Percentiles rank a stretch among this genome's conserved stretches.
Conservation (phyloP, 768 basidiomycete genomes). For the Leucocoprinus birnbaumii region DNA sequence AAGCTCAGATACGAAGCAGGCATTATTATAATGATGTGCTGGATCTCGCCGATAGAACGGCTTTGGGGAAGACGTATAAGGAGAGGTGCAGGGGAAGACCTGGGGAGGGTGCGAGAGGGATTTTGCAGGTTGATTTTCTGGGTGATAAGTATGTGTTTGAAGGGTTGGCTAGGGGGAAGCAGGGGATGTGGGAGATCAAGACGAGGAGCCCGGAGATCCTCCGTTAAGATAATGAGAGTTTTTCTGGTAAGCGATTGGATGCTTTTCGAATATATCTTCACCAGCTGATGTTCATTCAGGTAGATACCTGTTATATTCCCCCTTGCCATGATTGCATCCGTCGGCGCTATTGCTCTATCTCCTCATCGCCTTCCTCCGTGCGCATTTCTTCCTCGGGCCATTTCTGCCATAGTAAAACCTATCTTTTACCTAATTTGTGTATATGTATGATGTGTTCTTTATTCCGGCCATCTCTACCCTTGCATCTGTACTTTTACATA, state of each 20-base stretch:
- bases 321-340: no score
- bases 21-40: slow-evolving; percentile 64
- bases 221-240: not conserved
- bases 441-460: not conserved
- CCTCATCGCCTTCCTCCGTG: not conserved
- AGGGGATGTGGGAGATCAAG: slow-evolving; percentile 68
- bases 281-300: no score
- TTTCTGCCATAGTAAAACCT: not conserved
- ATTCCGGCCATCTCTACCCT: not conserved
- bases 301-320: no score
- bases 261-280: no score
- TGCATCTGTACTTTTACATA: not conserved
- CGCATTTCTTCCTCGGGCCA: not conserved
- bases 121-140: slow-evolving; percentile 60
- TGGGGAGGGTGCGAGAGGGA: slow-evolving; percentile 36
- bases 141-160: slow-evolving; percentile 48
- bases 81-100: slow-evolving; percentile 35
- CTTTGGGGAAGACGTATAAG: slow-evolving; percentile 42
- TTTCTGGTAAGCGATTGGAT: no score
- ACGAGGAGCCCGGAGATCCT: slow-evolving; percentile 25
- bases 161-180: slow-evolving; percentile 50
- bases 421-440: not conserved
- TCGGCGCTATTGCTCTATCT: not conserved
- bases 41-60: slow-evolving; percentile 38
- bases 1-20: slow-evolving; percentile 39